A percentile compares a stretch with the other conserved stretches of the same genome.
These are phyloP conservation scores for Talaromyces thailandensis DNA, from an alignment of 495 filamentous ascomycete genomes.

Conservation along the genomic window DNA sequence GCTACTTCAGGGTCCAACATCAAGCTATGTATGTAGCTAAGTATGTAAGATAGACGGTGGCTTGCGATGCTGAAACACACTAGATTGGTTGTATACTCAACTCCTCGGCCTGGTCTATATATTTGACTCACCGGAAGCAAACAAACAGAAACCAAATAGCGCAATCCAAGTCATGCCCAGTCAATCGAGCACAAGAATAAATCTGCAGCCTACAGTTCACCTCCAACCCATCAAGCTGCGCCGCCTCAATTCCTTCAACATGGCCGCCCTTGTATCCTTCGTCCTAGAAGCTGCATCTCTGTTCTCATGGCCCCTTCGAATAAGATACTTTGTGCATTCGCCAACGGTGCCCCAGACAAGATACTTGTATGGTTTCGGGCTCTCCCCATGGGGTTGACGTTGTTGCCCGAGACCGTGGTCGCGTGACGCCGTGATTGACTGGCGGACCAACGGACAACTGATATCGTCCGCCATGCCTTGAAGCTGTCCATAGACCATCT, in stretches of 20 bases:
- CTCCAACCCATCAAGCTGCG: conserved; percentile 15
- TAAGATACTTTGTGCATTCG: conserved; percentile 75
- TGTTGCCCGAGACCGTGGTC: not conserved
- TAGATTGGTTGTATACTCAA: not conserved
- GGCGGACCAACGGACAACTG: conserved; percentile 59
- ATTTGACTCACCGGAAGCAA: not conserved
- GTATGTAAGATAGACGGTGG: not conserved
- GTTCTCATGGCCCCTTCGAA: conserved; percentile 71
- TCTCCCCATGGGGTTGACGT: conserved; percentile 15
- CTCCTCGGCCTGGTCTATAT: not conserved
- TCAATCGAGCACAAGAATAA: no score
- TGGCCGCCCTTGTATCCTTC: conserved; percentile 53
- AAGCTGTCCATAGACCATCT: conserved; percentile 71
- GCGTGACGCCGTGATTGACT: conserved; percentile 13
- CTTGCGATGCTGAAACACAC: not conserved
- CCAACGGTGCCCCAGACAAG: conserved; percentile 70
- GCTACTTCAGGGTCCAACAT: not conserved
- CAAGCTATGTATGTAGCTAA: not conserved
- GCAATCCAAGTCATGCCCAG: not conserved
- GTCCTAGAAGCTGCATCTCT: conserved; percentile 64
- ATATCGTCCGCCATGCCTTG: conserved; percentile 94
- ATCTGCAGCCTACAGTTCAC: not conserved
- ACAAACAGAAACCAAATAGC: not conserved
- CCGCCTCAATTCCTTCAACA: conserved; percentile 52
- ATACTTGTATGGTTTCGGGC: conserved; percentile 63